Conservation (phyloP, 805 yeast species). For the Pichia cephalocereana region DNA sequence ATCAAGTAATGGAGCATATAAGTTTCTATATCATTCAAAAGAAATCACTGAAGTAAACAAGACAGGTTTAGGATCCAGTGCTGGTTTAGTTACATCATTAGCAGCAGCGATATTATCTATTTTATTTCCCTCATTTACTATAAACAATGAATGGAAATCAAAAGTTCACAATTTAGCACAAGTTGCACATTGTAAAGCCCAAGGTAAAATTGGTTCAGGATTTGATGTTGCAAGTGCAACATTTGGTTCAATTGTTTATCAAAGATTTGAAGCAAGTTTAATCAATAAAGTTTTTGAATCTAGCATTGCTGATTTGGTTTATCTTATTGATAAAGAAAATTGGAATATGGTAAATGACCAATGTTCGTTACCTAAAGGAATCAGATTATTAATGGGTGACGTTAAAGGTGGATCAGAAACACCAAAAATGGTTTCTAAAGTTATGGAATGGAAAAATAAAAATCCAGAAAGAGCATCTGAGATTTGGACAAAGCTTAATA, state of each 20-base stretch:
- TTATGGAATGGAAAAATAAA: conserved; percentile 56
- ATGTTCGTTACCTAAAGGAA: conserved; percentile 57
- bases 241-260: conserved; percentile 78
- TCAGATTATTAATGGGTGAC: conserved; percentile 84
- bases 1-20: conserved; percentile 29
- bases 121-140: conserved; percentile 21
- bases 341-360: conserved; percentile 56
- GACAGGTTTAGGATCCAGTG: conserved; percentile 95
- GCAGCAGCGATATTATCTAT: conserved; percentile 57
- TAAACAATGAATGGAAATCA: conserved; percentile 14
- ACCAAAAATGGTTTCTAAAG: conserved; percentile 76
- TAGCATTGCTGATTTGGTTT: conserved; percentile 18
- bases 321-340: conserved; percentile 32
- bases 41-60: conserved; percentile 71
- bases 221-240: conserved; percentile 96
- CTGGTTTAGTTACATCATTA: conserved; percentile 79
- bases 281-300: conserved; percentile 25
- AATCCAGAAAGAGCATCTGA: conserved; percentile 40
- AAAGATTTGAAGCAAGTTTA: conserved; percentile 57
- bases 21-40: conserved; percentile 50
- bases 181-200: conserved; percentile 87
- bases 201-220: conserved; percentile 92
- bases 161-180: conserved; percentile 80
- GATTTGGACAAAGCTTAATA: conserved; percentile 48
- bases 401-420: conserved; percentile 90